Evolutionary conservation across 495 filamentous ascomycete species (phyloP), one percentile per base, ranked within the genome.

Genomic region (Talaromyces adpressus): DNA sequence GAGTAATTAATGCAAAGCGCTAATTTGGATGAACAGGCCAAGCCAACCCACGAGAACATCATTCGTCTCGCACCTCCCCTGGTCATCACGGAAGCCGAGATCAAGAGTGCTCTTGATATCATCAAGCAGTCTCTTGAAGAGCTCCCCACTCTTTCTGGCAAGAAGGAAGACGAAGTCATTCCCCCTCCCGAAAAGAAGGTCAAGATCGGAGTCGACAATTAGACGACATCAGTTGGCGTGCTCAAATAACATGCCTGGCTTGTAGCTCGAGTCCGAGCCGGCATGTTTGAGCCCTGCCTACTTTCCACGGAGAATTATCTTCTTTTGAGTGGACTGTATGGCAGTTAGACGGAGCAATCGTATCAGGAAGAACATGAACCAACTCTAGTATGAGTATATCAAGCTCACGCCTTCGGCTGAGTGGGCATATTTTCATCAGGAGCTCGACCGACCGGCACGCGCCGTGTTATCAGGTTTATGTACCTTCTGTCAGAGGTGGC

Each of bases 31-130:
- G 23, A 51, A 29, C 11, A 96, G 91, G 94, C 94, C 63, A 99
- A 99, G 84, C 95, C 95, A 9, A 99, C 95, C 36, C 94, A 98
- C 75, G 86, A 96, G 68, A 97, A 98, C 73, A 98, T 98, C 77
- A 98, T 85, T 61, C 82, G 83, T 62, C 74, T 85, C 39, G 83
- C 83, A 2, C 83, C 83, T 4, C 83, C 83, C 1, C 68, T 85
- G 45, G 81, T 85, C 22, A 84, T 85, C 68, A 85, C 83, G 4
- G 79, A 84, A 57, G 77, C 81, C 39, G 79, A 85, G 69, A 78
- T 85, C 32, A 62, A 75, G 57, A 70, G 75, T 62, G 75, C 83
- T 0, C 69, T 85, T 57, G 66, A 68, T 1, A 84, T 85, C 61
- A 85, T 85, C 68, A 68, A 77, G 51, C 65, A 73, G 36, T 71